Evolutionary conservation across 495 filamentous ascomycete species (phyloP).

Genomic region (Tetracladium setigerum): DNA sequence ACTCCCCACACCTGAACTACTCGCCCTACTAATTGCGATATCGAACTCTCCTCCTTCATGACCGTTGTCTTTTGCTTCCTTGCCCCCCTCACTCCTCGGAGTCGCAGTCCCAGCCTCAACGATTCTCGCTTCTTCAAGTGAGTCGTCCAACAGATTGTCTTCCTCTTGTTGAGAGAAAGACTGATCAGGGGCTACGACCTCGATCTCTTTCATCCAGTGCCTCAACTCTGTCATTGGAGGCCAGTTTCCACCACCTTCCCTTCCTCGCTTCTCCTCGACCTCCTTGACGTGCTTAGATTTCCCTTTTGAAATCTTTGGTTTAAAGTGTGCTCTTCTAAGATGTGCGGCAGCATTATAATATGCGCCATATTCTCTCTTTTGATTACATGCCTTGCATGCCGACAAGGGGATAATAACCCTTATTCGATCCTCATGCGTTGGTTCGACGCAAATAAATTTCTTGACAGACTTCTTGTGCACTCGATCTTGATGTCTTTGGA

Average conservation of each 20-base stretch:
- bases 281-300: neutral
- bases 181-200: too few relatives aligned
- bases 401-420: conserved; percentile 53
- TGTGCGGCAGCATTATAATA: conserved; percentile 95
- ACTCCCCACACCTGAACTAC: too few relatives aligned
- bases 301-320: conserved; percentile 25
- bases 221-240: conserved; percentile 73
- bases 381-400: conserved; percentile 76
- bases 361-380: conserved; percentile 69
- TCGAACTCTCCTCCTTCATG: too few relatives aligned
- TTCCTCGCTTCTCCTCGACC: conserved; percentile 53
- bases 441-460: conserved; percentile 70
- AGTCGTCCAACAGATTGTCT: too few relatives aligned
- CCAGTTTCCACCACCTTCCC: conserved; percentile 71
- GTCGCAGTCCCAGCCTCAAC: too few relatives aligned
- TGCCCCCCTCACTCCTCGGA: too few relatives aligned
- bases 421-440: conserved; percentile 25
- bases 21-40: too few relatives aligned
- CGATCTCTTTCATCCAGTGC: conserved; percentile 69
- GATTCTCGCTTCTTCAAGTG: too few relatives aligned
- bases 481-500: conserved; percentile 73
- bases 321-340: conserved; percentile 79
- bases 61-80: too few relatives aligned
- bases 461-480: conserved; percentile 61
- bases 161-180: too few relatives aligned